Evolutionary conservation across 768 basidiomycete species (phyloP), one percentile per base, ranked within the genome.

Genomic region (Kwoniella shandongensis): DNA sequence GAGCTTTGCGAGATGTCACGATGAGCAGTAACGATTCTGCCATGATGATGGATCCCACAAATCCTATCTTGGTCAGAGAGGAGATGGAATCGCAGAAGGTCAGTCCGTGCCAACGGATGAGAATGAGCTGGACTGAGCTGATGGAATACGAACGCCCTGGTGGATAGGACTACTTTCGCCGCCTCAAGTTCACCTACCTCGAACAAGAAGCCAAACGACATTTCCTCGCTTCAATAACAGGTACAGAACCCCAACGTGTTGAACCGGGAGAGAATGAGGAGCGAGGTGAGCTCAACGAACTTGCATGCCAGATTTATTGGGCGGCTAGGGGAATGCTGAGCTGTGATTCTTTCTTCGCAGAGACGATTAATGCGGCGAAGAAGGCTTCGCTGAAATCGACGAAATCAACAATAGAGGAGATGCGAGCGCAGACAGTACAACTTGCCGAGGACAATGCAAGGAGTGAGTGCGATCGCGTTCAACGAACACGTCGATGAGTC

Each of bases 171-270:
- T 70, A 72, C 59, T 72, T 76, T 44, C 57, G 71, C 18, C 52
- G 64, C 66, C 83, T 92, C 25, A 93, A 93, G 76, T 91, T 89
- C 69, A 87, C 88, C 62, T 91, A 90, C 70, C 79, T 91, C 17
- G 89, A 94, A 68, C 88, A 91, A 74, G 88, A 91, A 63, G 88
- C 91, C 2, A 94, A 93, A 71, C 85, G 89, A 66, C 86, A 87
- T 76, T 93, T 92, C 69, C 81, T 91, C 65, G 87, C 87, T 73
- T 85, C 85, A 0, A 91, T 93, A 65, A 86, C 91, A 46, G 88
- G 86, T 10, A 85, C 89, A 65, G 88, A 92, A 56, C 88, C 89
- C 0, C 87, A 87, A 2, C 83, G 85, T 57, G 84, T 91, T 38
- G 87, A 86, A 4, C 84, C 84, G 7, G 86, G 86, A n/a, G 85